Evolutionary conservation across 257 asterid genomes (phyloP), one percentile per base, ranked within the genome.

Genomic region (Petunia axillaris): DNA sequence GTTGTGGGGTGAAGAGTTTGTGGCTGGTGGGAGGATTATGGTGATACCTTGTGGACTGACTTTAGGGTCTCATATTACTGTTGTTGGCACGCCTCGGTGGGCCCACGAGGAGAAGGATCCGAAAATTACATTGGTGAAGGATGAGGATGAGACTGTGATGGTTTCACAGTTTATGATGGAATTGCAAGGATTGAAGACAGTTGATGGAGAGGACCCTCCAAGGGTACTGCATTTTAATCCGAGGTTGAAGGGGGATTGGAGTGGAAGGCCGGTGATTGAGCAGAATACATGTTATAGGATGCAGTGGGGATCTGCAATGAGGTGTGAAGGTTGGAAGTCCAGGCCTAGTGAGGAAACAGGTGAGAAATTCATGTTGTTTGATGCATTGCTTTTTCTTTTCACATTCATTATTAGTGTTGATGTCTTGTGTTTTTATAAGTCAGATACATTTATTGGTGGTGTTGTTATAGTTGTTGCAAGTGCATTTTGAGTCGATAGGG

Each of bases 151-250:
- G 83, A 79, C 55, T n/a, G 70, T 64, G 16, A 81, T 85, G 94
- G 93, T 89, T 41, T 91, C 96, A 1, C 98, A 93, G 90, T 95
- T 95, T 84, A 84, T 87, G 85, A 88, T 95, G 92, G 99, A 95
- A 82, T 81, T 95, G 88, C 98, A 93, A 83, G 99, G 97, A 48
- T 83, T 93, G 89, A 88, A 86, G 81, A 86, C 87, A 83, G 98
- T 93, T 85, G 98, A 93, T 84, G 97, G 98, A 16, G 98, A 95
- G 90, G 99, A 91, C 62, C 97, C 99, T 0, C 99, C 99, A 1
- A 92, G 87, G 90, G 89, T 95, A 79, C 87, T 95, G 85, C 99
- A 95, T 90, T 90, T 93, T 40, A 95, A 95, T 89, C 98, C 98
- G 0, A 87, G 99, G 87, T 74, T 93, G 50, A 92, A 91, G 66